These are phyloP conservation scores for Trypanosoma cruzi DNA, from an alignment of 208 protist genomes.

Conservation along the genomic window DNA sequence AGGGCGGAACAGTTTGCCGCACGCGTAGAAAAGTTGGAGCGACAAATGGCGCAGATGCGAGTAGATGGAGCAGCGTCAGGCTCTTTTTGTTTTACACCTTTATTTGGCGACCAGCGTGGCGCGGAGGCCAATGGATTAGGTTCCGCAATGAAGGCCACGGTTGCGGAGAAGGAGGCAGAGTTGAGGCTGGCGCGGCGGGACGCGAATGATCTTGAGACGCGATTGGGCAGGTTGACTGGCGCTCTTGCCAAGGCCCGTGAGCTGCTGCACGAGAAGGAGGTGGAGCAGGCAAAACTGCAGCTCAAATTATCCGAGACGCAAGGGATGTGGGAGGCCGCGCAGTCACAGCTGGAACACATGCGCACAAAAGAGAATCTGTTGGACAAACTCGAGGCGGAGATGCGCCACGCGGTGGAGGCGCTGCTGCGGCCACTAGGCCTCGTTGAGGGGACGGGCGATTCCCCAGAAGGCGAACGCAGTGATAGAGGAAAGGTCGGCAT, in stretches of 20 bases:
- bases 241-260: slow-evolving; percentile 1
- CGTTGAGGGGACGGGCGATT: neutral
- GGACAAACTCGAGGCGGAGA: neutral
- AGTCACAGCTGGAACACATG: neutral
- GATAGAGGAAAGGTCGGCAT: neutral
- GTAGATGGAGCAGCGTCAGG: too few relatives aligned
- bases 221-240: neutral
- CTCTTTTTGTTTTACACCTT: too few relatives aligned
- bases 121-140: neutral
- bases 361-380: neutral
- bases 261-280: slow-evolving; percentile 5
- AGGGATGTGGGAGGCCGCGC: neutral
- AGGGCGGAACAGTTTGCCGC: neutral
- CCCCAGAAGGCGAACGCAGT: neutral
- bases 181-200: neutral
- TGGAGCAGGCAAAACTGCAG: slow-evolving; percentile 1
- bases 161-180: slow-evolving; percentile 10
- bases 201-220: neutral
- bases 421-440: neutral
- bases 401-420: neutral
- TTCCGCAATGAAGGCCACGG: neutral
- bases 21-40: slow-evolving; percentile 4
- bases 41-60: slow-evolving; percentile 2
- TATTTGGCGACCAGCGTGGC: neutral
- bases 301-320: slow-evolving; percentile 1